These are phyloP conservation scores for Phytophthora capsici DNA, from an alignment of 352 stramenopile species.

Conservation along the genomic window DNA sequence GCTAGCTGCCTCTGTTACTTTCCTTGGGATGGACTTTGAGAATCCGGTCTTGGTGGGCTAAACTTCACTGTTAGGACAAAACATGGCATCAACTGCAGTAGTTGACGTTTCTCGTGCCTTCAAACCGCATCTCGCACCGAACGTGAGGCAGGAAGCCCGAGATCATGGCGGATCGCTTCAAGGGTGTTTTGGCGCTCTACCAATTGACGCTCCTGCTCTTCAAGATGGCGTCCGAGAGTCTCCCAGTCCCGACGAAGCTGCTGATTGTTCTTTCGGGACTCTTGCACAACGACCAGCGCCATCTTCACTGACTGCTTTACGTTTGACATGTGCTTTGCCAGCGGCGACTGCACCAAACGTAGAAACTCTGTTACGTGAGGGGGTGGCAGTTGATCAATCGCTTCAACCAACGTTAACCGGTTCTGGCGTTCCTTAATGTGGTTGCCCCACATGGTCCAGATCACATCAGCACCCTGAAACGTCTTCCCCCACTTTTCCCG, in stretches of 20 bases:
- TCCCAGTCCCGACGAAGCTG: slow-evolving; percentile 1
- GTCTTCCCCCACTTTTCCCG: neutral
- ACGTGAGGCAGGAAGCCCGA: neutral
- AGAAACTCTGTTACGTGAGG: slow-evolving; percentile 5
- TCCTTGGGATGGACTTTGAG: neutral
- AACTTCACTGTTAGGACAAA: neutral
- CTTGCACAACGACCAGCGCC: slow-evolving; percentile 10
- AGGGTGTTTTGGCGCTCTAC: neutral
- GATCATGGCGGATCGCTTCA: slow-evolving; percentile 12
- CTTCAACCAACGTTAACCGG: slow-evolving; percentile 6
- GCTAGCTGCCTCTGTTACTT: too few relatives aligned
- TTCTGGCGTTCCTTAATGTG: slow-evolving; percentile 5
- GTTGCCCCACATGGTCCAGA: slow-evolving; percentile 22
- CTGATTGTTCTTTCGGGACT: slow-evolving; percentile 2
- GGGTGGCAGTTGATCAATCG: slow-evolving; percentile 14
- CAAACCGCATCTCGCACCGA: neutral
- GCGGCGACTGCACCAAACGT: neutral
- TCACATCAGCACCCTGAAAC: neutral
- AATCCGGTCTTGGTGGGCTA: too few relatives aligned
- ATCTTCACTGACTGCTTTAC: slow-evolving; percentile 2
- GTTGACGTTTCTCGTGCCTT: neutral
- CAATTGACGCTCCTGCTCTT: neutral
- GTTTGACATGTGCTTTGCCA: neutral
- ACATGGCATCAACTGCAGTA: neutral
- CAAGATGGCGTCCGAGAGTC: neutral